A percentile compares a stretch with the other conserved stretches of the same genome.
Evolutionary conservation across 768 basidiomycete species (phyloP).

Genomic region (Paxillus involutus): DNA sequence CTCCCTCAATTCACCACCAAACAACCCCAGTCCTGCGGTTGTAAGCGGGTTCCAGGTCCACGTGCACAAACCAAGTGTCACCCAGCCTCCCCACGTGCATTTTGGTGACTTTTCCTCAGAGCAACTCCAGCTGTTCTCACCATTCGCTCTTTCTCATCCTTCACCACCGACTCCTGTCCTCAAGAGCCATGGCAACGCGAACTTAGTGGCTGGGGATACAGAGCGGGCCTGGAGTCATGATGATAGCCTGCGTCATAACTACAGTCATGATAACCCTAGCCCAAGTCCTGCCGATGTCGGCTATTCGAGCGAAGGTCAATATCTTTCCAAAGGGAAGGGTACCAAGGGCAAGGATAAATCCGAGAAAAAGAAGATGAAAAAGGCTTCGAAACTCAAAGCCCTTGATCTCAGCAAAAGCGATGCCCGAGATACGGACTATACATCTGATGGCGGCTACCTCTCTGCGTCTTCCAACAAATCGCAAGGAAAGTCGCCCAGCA

Average conservation of each 20-base stretch:
- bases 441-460: conserved; percentile 32
- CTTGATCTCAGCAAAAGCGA: conserved; percentile 14
- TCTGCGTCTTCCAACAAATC: conserved; percentile 35
- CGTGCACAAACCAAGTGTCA: conserved; percentile 27
- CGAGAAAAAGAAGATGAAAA: conserved; percentile 17
- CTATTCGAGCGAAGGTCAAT: conserved; percentile 32
- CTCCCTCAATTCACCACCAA: conserved; percentile 27
- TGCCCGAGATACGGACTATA: conserved; percentile 22
- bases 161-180: neutral
- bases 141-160: conserved; percentile 14
- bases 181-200: neutral
- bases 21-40: conserved; percentile 15
- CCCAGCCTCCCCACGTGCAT: conserved; percentile 30
- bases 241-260: conserved; percentile 9
- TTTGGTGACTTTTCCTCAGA: conserved; percentile 31
- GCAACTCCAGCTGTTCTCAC: conserved; percentile 28
- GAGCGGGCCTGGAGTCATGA: conserved; percentile 25
- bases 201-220: conserved; percentile 2
- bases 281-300: conserved; percentile 19
- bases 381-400: conserved; percentile 15
- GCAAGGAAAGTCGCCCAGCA: conserved; percentile 26
- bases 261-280: conserved; percentile 14
- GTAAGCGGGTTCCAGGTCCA: conserved; percentile 20
- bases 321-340: conserved; percentile 25
- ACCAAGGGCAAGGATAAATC: conserved; percentile 19